These are phyloP conservation scores for Scheffersomyces segobiensis DNA, from an alignment of 1,139 yeast species.

Conservation along the genomic window DNA sequence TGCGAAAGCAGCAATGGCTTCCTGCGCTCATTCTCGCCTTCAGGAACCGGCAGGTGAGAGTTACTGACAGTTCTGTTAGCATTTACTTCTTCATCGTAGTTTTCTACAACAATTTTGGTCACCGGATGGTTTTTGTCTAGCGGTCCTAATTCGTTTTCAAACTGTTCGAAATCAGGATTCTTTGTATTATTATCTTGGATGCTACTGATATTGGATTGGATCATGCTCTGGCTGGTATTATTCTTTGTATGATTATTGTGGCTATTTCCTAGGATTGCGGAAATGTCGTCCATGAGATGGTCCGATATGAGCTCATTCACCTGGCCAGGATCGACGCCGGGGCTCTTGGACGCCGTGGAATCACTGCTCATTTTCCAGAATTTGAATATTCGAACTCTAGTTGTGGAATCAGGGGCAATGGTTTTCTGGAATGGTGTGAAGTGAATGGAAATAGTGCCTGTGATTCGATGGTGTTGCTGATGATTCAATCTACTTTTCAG, in stretches of 20 bases:
- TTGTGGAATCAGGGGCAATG: background rate
- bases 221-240: background rate
- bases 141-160: slow-evolving; percentile 11
- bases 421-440: background rate
- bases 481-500: slow-evolving; percentile 3
- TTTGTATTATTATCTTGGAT: background rate
- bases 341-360: background rate
- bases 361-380: background rate
- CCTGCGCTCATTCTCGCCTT: slow-evolving; percentile 1
- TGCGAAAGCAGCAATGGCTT: slow-evolving; percentile 1
- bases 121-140: slow-evolving; percentile 11
- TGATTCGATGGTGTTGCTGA: background rate
- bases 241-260: background rate
- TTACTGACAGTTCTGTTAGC: slow-evolving; percentile 16
- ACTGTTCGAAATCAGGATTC: background rate
- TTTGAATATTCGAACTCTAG: background rate
- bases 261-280: background rate
- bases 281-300: background rate
- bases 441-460: background rate
- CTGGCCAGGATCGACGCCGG: background rate
- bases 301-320: background rate
- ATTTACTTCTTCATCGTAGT: slow-evolving; percentile 6
- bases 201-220: background rate
- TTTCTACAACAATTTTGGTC: slow-evolving; percentile 1
- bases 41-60: slow-evolving; percentile 16